These are phyloP conservation scores for Aspergillus coremiiformis DNA, from an alignment of 495 filamentous ascomycete genomes.

Conservation along the genomic window DNA sequence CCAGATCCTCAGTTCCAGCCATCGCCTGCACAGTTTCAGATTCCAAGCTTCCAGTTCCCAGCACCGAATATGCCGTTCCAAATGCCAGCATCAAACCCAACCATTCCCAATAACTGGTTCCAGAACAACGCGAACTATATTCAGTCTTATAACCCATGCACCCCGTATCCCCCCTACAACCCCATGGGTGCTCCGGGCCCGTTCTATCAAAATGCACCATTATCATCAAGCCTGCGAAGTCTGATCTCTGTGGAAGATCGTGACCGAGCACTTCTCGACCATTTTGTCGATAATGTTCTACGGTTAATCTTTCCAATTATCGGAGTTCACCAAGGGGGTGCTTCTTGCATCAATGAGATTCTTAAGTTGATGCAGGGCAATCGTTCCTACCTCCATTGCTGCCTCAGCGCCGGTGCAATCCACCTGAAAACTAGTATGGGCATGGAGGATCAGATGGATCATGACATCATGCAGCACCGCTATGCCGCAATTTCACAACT, in stretches of 20 bases:
- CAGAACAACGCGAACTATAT: too few species aligned
- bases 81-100: too few species aligned
- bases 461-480: constrained; percentile 86
- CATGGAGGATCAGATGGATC: constrained; percentile 66
- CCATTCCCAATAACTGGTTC: too few species aligned
- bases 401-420: constrained; percentile 83
- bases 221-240: neutral
- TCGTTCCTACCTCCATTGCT: constrained; percentile 86
- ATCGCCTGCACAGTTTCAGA: too few species aligned
- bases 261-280: constrained; percentile 74
- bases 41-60: too few species aligned
- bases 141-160: too few species aligned
- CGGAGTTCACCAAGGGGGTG: constrained; percentile 72
- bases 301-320: constrained; percentile 82
- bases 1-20: too few species aligned
- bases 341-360: constrained; percentile 64
- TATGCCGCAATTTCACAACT: constrained; percentile 79
- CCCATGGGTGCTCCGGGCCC: neutral
- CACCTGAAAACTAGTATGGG: constrained; percentile 73
- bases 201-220: neutral
- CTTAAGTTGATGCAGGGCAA: constrained; percentile 76
- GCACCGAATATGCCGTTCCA: too few species aligned
- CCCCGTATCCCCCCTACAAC: neutral
- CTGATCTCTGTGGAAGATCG: constrained; percentile 52
- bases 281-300: constrained; percentile 83